These are phyloP conservation scores for Chytriomyces sp. DNA, from an alignment of 192 early-diverging fungal species.

Conservation along the genomic window DNA sequence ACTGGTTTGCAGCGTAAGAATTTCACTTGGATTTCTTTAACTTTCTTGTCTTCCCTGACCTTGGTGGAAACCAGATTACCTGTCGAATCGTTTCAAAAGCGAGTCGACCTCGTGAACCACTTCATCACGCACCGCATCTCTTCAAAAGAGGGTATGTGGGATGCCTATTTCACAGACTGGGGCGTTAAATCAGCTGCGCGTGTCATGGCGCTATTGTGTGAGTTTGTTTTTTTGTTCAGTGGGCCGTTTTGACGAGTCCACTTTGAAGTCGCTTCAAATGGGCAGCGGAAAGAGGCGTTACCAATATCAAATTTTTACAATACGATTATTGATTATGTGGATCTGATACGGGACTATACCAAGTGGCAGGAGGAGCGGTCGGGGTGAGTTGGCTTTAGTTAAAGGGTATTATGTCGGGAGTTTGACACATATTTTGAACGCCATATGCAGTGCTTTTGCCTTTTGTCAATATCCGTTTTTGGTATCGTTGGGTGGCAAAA, in stretches of 20 bases:
- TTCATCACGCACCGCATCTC: slow-evolving; percentile 82
- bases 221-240: slow-evolving; percentile 33
- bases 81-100: slow-evolving; percentile 63
- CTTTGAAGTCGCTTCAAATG: slow-evolving; percentile 70
- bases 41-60: not conserved
- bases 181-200: slow-evolving; percentile 78
- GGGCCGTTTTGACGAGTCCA: slow-evolving; percentile 5
- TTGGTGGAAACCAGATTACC: no score
- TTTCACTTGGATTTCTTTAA: not conserved
- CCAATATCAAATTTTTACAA: slow-evolving; percentile 84
- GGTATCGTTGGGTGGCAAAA: slow-evolving; percentile 57
- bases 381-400: slow-evolving; percentile 28
- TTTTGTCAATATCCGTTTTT: slow-evolving; percentile 64
- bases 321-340: slow-evolving; percentile 58
- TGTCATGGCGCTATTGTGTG: slow-evolving; percentile 87
- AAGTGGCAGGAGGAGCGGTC: slow-evolving; percentile 55
- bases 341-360: slow-evolving; percentile 47
- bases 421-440: no score
- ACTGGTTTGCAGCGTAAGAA: slow-evolving; percentile 74
- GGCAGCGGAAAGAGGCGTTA: slow-evolving; percentile 57
- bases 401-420: not conserved
- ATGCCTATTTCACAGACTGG: slow-evolving; percentile 83
- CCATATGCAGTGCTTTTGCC: slow-evolving; percentile 41
- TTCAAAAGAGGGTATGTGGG: slow-evolving; percentile 53
- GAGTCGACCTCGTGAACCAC: slow-evolving; percentile 79